These are phyloP conservation scores for Hsuehochloa calcarea DNA, from an alignment of 176 grass and related monocot genomes.

Conservation along the genomic window DNA sequence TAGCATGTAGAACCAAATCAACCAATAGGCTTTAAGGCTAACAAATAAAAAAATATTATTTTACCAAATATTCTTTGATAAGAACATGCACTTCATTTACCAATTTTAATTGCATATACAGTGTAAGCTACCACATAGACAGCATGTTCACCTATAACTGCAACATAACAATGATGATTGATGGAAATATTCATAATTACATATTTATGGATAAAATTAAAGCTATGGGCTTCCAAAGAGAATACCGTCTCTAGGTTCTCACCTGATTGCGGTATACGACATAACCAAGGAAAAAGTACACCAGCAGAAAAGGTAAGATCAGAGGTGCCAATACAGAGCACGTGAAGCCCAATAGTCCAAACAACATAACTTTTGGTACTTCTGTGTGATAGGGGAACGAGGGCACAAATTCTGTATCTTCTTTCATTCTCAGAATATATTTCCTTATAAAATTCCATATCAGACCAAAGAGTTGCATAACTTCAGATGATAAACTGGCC, in stretches of 20 bases:
- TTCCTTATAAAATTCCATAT: conserved; percentile 74
- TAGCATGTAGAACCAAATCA: neutral
- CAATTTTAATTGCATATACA: neutral
- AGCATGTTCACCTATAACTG: neutral
- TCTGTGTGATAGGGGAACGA: conserved; percentile 94
- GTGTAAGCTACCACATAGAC: neutral
- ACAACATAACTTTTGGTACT: conserved; percentile 83
- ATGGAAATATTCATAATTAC: neutral
- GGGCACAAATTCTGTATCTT: conserved; percentile 61
- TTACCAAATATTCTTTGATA: neutral
- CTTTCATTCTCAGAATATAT: conserved; percentile 62
- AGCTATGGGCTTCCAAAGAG: neutral
- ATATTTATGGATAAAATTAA: neutral
- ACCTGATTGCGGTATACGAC: conserved; percentile 96
- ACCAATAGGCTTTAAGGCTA: neutral
- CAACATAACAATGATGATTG: neutral
- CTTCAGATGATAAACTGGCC: conserved; percentile 91
- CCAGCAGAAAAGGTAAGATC: conserved; percentile 90
- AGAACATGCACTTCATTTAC: neutral
- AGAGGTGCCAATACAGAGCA: conserved; percentile 81
- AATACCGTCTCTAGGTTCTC: neutral
- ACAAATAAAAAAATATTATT: neutral
- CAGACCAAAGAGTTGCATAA: conserved; percentile 83
- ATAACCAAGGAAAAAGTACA: conserved; percentile 92
- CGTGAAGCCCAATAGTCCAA: conserved; percentile 83